Conservation (phyloP, 371 early-diverging fungal species). For the Cokeromyces recurvatus region DNA sequence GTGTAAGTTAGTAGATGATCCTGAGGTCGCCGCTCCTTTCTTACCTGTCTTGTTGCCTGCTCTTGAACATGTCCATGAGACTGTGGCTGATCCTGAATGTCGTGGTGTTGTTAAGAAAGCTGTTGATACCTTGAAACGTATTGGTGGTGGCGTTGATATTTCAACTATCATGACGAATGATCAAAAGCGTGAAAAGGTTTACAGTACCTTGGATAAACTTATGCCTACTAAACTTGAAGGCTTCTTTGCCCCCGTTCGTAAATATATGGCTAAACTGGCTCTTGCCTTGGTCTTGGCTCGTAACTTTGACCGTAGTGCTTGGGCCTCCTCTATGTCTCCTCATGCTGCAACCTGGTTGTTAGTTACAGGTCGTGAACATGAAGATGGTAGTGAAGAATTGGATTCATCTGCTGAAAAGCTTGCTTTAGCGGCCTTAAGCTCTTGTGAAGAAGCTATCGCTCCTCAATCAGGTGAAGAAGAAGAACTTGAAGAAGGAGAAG, state of each 20-base stretch:
- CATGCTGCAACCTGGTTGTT: conserved; percentile 38
- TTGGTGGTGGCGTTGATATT: conserved; percentile 19
- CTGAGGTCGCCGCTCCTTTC: conserved; percentile 76
- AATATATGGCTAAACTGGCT: conserved; percentile 32
- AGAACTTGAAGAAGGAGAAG: conserved; percentile 68
- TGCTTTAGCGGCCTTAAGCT: conserved; percentile 27
- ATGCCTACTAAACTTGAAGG: conserved; percentile 37
- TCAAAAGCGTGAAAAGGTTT: conserved; percentile 43
- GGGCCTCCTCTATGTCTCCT: conserved; percentile 40
- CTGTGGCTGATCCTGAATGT: conserved; percentile 75
- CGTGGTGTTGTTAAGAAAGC: conserved; percentile 58
- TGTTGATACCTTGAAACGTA: conserved; percentile 32
- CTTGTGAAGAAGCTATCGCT: conserved; percentile 41
- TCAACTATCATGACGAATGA: conserved; percentile 33
- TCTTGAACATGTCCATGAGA: conserved; percentile 69
- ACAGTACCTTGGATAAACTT: conserved; percentile 29
- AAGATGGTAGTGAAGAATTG: conserved; percentile 25
- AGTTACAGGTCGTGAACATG: conserved; percentile 29
- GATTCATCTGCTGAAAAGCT: conserved; percentile 30
- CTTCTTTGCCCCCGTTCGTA: conserved; percentile 33
- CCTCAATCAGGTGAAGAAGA: conserved; percentile 45
- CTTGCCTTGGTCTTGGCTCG: conserved; percentile 29
- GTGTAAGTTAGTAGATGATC: conserved; percentile 79
- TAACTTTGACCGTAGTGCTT: conserved; percentile 32
- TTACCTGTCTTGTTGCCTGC: conserved; percentile 75